Evolutionary conservation across 202 grass and related monocot species (phyloP).

Genomic region (Zoysia matrella): DNA sequence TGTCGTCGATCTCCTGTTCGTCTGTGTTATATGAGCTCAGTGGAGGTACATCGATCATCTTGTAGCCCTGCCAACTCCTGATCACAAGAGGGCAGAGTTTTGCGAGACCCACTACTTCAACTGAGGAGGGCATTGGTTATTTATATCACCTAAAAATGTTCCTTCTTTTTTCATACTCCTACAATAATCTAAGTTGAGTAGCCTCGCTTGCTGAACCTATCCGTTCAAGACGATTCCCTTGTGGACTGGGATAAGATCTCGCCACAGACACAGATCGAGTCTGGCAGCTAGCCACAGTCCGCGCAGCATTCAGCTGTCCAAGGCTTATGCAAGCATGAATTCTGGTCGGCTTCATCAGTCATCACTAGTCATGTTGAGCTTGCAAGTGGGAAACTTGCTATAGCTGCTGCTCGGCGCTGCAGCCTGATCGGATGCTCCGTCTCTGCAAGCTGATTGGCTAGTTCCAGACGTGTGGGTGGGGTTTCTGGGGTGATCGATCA

Average conservation of each 20-base stretch:
- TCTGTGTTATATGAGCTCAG: no score
- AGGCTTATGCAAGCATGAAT: neutral
- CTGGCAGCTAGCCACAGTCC: neutral
- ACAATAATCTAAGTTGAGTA: no score
- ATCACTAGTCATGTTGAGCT: neutral
- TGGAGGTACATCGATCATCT: neutral
- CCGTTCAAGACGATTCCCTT: neutral
- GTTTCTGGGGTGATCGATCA: neutral
- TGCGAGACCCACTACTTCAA: conserved; percentile 14
- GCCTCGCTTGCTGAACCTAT: neutral
- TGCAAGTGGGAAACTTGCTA: neutral
- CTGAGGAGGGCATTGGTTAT: neutral
- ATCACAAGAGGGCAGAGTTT: conserved; percentile 16
- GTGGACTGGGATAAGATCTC: neutral
- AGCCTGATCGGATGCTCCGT: neutral
- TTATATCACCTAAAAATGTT: no score
- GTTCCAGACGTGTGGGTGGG: neutral
- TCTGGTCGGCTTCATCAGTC: neutral
- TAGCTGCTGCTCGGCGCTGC: neutral
- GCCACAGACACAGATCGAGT: neutral
- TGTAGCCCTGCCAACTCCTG: neutral
- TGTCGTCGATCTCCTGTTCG: neutral
- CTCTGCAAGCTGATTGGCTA: neutral
- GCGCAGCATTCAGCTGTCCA: conserved; percentile 35
- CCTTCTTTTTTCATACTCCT: no score